Conservation (phyloP, 139 green algal species). For the Chlorella sp. region DNA sequence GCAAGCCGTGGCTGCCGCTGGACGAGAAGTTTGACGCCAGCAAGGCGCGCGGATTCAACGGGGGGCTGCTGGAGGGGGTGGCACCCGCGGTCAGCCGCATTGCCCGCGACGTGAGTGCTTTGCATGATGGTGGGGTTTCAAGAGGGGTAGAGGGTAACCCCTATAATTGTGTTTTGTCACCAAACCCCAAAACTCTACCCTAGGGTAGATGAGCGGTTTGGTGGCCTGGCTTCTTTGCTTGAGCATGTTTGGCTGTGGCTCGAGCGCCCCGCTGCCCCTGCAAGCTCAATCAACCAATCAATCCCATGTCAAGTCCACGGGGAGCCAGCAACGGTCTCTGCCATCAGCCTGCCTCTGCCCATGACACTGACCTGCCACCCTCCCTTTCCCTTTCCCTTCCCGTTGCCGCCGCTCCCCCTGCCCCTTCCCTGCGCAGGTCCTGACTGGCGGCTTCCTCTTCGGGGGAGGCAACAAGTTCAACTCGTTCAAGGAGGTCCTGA, state of each 20-base stretch:
- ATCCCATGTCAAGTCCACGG: too few species aligned
- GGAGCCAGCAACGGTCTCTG: too few species aligned
- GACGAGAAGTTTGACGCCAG: slow-evolving; percentile 15
- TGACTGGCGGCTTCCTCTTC: neutral
- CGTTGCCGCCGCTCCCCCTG: neutral
- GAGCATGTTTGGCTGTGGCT: too few species aligned
- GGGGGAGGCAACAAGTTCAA: slow-evolving; percentile 3
- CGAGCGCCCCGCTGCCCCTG: too few species aligned
- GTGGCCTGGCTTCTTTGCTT: too few species aligned
- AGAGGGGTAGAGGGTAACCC: neutral
- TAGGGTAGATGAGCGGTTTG: too few species aligned
- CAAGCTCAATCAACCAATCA: too few species aligned
- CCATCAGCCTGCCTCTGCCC: neutral
- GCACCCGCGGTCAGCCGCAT: neutral
- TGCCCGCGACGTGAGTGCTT: neutral
- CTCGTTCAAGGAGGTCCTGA: neutral
- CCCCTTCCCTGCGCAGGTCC: neutral
- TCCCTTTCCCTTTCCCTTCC: neutral
- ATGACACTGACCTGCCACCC: neutral
- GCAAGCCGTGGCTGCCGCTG: slow-evolving; percentile 8
- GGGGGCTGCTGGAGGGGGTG: neutral
- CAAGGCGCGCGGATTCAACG: slow-evolving; percentile 22
- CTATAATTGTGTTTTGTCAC: neutral
- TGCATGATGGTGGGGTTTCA: neutral
- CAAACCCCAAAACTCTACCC: too few species aligned